These are phyloP conservation scores for Naganishia randhawae DNA, from an alignment of 768 basidiomycete species.

Conservation along the genomic window DNA sequence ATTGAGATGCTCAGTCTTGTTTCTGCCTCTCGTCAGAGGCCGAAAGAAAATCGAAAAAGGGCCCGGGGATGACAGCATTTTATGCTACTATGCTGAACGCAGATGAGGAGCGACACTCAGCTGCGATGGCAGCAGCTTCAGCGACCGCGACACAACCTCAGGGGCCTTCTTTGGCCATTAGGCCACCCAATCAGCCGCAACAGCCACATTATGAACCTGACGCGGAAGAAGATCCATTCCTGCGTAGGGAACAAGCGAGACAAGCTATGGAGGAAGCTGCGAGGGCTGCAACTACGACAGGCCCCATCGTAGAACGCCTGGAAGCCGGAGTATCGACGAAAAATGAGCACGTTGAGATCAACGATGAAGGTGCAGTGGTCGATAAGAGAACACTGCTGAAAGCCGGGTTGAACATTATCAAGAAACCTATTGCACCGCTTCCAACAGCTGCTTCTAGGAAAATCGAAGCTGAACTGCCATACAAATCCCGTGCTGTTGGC, in stretches of 20 bases:
- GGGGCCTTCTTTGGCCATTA: conserved; percentile 44
- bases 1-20: neutral
- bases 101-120: conserved; percentile 61
- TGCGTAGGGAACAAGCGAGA: conserved; percentile 27
- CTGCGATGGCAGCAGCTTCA: conserved; percentile 70
- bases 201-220: conserved; percentile 36
- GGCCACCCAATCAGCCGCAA: conserved; percentile 34
- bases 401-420: conserved; percentile 84
- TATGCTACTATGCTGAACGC: conserved; percentile 50
- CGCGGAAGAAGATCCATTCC: conserved; percentile 48
- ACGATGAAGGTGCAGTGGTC: conserved; percentile 95
- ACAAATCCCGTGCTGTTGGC: conserved; percentile 65
- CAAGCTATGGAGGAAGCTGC: conserved; percentile 36
- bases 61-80: conserved; percentile 51
- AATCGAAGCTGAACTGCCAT: conserved; percentile 29
- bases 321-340: conserved; percentile 24
- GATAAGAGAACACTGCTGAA: conserved; percentile 88
- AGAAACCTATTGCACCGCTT: conserved; percentile 54
- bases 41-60: conserved; percentile 43
- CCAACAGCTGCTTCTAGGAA: conserved; percentile 14
- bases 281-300: conserved; percentile 13
- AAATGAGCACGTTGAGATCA: conserved; percentile 71
- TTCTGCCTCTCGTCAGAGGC: conserved; percentile 43
- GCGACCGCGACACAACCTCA: conserved; percentile 23
- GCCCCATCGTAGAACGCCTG: conserved; percentile 9